Base-by-base conservation (phyloP, 192 early-diverging fungal species). In the Gigaspora rosea region DNA sequence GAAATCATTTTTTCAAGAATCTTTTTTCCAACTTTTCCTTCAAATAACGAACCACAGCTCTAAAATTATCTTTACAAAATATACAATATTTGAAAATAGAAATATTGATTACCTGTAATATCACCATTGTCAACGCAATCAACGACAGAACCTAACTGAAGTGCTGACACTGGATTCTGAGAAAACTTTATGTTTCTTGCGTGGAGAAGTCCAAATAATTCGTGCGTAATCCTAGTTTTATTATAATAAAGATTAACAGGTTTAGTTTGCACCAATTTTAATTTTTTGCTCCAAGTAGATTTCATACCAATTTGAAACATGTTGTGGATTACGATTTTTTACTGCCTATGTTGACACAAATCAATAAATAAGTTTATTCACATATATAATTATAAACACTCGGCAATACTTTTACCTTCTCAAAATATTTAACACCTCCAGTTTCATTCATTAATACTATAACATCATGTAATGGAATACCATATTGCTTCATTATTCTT, bases 361-460 rank as follows among this genome's bases (percentile, higher is more conserved):
- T 71, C 74, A 79, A 50, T 65, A 18, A 76, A 22, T 16, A 6
- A 50, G 16, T 50, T 8, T 20, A 32, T 32, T 27, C 36, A 50
- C 22, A 52, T 47, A 16, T 69, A 78, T 32, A 48, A 49, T 57
- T 18, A 36, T 36, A n/a, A n/a, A 83, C 35, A 75, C 50, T 18
- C 1, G 1, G 61, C 11, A 79, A 72, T 16, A 18, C 11, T 8
- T 79, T 82, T n/a, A 90, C 85, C 51, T 88, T 73, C 75, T 95
- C 94, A 86, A 92, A 97, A 70, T 91, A 94, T 20, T 86, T 86
- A 0, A 94, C 81, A 57, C 91, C 92, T 0, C 91, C 92, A 20
- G 89, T 84, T 79, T 94, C 92, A 27, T 83, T 86, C 82, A 96
- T 86, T 69, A 96, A 80, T 2, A 89, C 86, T 47, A 85, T 84